Evolutionary conservation across 306 rosid genomes (phyloP), one percentile per base, ranked within the genome.

Genomic region (Gynostemma pentaphyllum): DNA sequence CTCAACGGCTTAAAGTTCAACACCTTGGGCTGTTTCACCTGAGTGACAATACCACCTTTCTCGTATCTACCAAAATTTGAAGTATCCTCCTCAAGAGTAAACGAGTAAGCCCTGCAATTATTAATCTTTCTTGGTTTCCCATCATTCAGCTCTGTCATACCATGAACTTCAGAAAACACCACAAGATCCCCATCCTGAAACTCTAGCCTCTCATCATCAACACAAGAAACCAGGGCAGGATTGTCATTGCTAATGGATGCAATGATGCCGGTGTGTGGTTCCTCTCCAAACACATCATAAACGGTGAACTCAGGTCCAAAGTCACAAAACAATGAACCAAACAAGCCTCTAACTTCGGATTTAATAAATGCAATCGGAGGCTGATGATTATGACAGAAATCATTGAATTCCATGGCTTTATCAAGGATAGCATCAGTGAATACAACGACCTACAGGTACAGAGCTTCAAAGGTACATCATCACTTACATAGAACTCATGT

Each of bases 151-250:
- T 89, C 95, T 13, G 79, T 81, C 96, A 89, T 85, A 68, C 96
- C 96, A 61, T 81, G 95, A 72, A 89, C 80, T 80, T 89, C 96
- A 37, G 96, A 85, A 69, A 89, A 89, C 68, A 89, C 79, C 71
- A 89, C 96, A 68, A 85, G 82, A 80, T 89, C 96, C 36, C 96
- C 96, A 78, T 89, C 96, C 79, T 89, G 88, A 78, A 83, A 89
- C 67, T 89, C 96, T 67, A 89, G 90, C 79, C 95, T 85, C 69
- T 89, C 96, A 70, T 89, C 96, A 62, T 89, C 96, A 41, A 89
- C 96, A 71, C 96, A 85, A 14, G 83, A 78, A 67, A 85, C 83
- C 15, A 83, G 68, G 27, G 96, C 82, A 68, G 90, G 87, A 51
- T 80, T 83, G 74, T 85, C 96, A 57, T 89, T 89, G 81, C 87